Evolutionary conservation across 176 grass and related monocot genomes (phyloP), one percentile per base, ranked within the genome.

Genomic region (Raddia guianensis): DNA sequence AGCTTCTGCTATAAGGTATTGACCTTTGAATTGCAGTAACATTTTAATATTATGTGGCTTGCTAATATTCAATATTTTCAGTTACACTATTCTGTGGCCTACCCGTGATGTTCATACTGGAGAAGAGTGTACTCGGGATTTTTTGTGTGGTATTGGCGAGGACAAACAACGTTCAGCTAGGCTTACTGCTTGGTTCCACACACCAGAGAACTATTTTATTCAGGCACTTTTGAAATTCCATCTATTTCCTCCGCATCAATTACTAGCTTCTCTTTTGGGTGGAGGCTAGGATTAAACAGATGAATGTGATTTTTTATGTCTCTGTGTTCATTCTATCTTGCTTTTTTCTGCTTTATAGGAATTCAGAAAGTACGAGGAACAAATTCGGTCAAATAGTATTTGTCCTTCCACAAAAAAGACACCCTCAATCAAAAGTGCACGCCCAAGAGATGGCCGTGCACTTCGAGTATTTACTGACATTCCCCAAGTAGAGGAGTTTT

Each of bases 161-260:
- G 86, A 89, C 54, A 98, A 91, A 76, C 95, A 98, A 50, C 89
- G 92, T 9, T 98, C 92, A 51, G 95, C 95, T 83, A 94, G 95
- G 81, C 92, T 98, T 89, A 98, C 92, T 78, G 95, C 92, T 83
- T 98, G 95, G 95, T 98, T 98, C 70, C 90, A 78, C 83, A 98
- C 95, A 72, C 95, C 95, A 72, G 87, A 98, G 77, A 94, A 82
- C 73, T 98, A 94, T 82, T 98, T 94, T 65, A 94, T 98, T 78
- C 92, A 92, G 87, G 95, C 88, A 88, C 33, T 63, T 68, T 52
- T 58, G 34, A 16, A 73, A 62, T 37, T 66, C 56, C 12, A 11
- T 12, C 10, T n/a, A 8, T 18, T 67, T 72, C 27, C 72, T 46
- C 46, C 32, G 61, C 33, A 9, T 9, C 50, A 1, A 11, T 87